Conservation (phyloP, 164 flowering plant genomes). For the Vitis vinifera region DNA sequence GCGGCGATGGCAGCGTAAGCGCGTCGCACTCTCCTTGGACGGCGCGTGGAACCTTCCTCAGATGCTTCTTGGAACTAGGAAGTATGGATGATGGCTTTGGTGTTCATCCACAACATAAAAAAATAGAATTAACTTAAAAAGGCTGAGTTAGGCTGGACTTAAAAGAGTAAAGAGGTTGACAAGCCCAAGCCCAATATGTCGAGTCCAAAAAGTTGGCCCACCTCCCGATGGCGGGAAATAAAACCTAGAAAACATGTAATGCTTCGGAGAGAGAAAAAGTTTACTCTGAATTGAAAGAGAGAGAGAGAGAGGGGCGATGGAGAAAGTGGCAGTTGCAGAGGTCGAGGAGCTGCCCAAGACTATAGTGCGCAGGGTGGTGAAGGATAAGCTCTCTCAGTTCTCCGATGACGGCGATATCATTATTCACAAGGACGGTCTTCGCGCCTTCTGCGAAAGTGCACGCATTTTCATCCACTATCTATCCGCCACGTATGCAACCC, state of each 20-base stretch:
- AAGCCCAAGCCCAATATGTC: no score
- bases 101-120: no score
- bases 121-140: no score
- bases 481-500: conserved; percentile 56
- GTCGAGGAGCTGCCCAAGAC: conserved; percentile 64
- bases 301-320: conserved; percentile 26
- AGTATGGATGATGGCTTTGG: no score
- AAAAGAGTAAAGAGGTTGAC: no score
- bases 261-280: neutral
- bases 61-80: no score
- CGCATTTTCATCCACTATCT: conserved; percentile 79
- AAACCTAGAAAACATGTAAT: neutral
- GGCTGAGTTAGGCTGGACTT: no score
- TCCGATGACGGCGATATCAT: conserved; percentile 39
- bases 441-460: conserved; percentile 59
- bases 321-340: conserved; percentile 26
- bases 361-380: conserved; percentile 60
- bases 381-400: conserved; percentile 49
- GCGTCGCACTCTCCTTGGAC: no score
- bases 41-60: no score
- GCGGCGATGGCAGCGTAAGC: no score
- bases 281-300: neutral
- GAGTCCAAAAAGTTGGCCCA: no score
- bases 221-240: conserved; percentile 6
- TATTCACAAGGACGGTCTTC: conserved; percentile 48